Percentiles rank a stretch among this genome's conserved stretches.
Evolutionary conservation across 2,329 filamentous ascomycete genomes (phyloP).

Genomic region (Fusarium ramigenum): DNA sequence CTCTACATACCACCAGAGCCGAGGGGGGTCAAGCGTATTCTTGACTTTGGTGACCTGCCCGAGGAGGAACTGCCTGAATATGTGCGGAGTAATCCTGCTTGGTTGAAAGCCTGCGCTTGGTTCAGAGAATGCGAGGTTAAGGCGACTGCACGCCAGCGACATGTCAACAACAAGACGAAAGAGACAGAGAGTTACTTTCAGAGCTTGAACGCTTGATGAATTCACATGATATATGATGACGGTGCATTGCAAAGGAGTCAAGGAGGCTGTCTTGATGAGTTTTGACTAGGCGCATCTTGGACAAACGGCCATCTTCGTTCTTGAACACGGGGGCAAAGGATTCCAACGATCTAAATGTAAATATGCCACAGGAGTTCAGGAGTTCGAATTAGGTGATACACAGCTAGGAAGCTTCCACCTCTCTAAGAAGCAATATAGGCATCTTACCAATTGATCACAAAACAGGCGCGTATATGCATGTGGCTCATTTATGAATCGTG

Average conservation of each 20-base stretch:
- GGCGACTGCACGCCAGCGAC: constrained; percentile 9
- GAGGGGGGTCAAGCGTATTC: constrained; percentile 38
- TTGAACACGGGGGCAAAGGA: not conserved
- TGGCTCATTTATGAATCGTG: not conserved
- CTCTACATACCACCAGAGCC: constrained; percentile 44
- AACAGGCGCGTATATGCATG: not conserved
- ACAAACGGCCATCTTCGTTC: not conserved
- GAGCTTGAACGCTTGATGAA: not conserved
- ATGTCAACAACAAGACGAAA: constrained; percentile 26
- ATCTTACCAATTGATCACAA: not conserved
- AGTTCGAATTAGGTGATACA: not conserved
- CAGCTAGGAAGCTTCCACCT: not conserved
- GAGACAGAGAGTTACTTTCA: constrained; percentile 38
- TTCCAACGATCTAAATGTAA: not conserved
- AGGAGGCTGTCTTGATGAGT: not conserved
- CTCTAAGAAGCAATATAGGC: not conserved
- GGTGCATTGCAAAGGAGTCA: not conserved
- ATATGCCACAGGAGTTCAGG: not conserved
- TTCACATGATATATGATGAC: not conserved
- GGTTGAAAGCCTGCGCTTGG: constrained; percentile 54
- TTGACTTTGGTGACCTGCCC: constrained; percentile 52
- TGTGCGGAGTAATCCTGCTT: constrained; percentile 55
- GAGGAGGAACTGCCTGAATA: constrained; percentile 55
- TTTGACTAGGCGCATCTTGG: not conserved
- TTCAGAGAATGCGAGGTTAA: constrained; percentile 46